Conservation (phyloP, 2,329 filamentous ascomycete species). For the Rachicladosporium sp. region DNA sequence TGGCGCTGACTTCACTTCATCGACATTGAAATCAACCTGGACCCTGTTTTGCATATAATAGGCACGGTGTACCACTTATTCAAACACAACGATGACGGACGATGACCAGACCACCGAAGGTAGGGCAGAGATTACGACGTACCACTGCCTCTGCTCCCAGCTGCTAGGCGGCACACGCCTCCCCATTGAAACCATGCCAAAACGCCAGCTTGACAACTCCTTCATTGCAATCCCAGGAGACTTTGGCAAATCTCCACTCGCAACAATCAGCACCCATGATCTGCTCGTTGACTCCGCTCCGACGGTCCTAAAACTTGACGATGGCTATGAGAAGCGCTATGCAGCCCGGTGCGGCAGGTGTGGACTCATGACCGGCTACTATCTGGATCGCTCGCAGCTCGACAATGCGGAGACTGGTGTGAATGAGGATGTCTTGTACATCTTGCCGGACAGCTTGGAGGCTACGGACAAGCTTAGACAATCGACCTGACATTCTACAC, state of each 20-base stretch:
- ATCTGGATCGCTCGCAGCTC: constrained; percentile 43
- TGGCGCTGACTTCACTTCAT: too few relatives aligned
- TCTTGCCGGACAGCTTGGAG: constrained; percentile 48
- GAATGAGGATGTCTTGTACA: constrained; percentile 42
- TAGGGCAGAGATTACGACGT: constrained; percentile 26
- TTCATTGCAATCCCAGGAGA: constrained; percentile 30
- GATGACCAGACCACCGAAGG: too few relatives aligned
- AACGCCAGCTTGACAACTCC: constrained; percentile 40
- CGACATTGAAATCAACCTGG: too few relatives aligned
- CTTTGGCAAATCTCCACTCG: constrained; percentile 7
- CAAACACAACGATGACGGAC: too few relatives aligned
- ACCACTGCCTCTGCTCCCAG: constrained; percentile 55
- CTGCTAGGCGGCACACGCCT: constrained; percentile 50
- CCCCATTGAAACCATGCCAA: constrained; percentile 39
- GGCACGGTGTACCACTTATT: too few relatives aligned
- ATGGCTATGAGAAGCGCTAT: constrained; percentile 57
- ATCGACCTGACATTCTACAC: too few relatives aligned
- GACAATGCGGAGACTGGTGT: constrained; percentile 17
- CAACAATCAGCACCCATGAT: constrained; percentile 11
- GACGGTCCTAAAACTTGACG: constrained; percentile 23
- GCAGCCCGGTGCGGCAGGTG: constrained; percentile 49
- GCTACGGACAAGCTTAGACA: constrained; percentile 44
- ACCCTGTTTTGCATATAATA: too few relatives aligned
- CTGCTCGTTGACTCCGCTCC: constrained; percentile 7
- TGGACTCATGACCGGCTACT: constrained; percentile 49